A percentile compares a stretch with the other conserved stretches of the same genome.
Evolutionary conservation across 352 stramenopile genomes (phyloP).

Genomic region (Lagenidium giganteum): DNA sequence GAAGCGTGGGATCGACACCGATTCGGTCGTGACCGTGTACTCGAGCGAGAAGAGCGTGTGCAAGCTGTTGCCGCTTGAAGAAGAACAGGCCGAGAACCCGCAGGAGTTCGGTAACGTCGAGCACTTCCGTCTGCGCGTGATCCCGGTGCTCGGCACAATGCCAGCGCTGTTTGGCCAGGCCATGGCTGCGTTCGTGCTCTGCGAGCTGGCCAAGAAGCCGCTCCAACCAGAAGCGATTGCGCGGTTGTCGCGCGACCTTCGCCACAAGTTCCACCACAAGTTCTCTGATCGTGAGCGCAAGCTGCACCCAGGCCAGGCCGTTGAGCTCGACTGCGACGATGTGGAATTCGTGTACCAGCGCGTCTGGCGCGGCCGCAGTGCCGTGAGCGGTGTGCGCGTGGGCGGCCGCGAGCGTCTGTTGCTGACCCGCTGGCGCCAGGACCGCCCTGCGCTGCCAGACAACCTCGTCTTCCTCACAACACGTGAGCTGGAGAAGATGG

Average conservation of each 20-base stretch:
- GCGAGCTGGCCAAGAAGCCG: conserved; percentile 88
- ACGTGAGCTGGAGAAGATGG: conserved; percentile 61
- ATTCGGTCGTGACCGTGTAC: conserved; percentile 86
- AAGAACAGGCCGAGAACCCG: conserved; percentile 86
- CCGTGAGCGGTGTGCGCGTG: conserved; percentile 62
- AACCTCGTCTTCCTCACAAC: conserved; percentile 86
- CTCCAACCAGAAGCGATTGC: conserved; percentile 74
- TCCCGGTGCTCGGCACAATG: conserved; percentile 93
- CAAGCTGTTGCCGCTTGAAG: conserved; percentile 94
- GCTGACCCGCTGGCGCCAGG: conserved; percentile 77
- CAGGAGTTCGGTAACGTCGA: conserved; percentile 94
- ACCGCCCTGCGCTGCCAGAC: conserved; percentile 63
- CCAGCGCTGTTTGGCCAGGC: conserved; percentile 98
- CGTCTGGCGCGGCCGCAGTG: conserved; percentile 76
- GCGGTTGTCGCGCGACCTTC: conserved; percentile 74
- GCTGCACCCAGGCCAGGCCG: conserved; percentile 44
- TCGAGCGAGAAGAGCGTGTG: conserved; percentile 95
- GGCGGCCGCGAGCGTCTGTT: conserved; percentile 75
- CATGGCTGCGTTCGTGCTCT: conserved; percentile 93
- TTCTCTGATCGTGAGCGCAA: conserved; percentile 71
- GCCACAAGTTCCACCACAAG: conserved; percentile 84
- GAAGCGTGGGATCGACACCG: conserved; percentile 64
- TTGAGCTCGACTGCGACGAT: conserved; percentile 80
- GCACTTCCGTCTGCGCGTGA: conserved; percentile 95
- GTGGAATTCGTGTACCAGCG: conserved; percentile 87